Conservation (phyloP, 108 stramenopile species). For the Aureococcus anophagefferens region DNA sequence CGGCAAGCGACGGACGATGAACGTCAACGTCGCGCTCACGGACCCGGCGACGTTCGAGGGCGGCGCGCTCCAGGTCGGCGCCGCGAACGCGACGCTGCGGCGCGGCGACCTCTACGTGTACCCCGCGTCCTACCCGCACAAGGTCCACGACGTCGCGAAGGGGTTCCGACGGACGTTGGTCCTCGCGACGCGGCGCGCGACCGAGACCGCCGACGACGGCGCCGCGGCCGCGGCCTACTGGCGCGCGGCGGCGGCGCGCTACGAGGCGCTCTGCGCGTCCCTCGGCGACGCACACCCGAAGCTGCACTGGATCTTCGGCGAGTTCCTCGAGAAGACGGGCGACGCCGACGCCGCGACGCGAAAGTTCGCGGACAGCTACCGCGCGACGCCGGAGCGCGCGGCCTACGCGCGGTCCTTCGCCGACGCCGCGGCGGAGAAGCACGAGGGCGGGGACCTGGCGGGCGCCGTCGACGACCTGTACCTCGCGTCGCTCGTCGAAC, state of each 20-base stretch:
- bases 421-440: background rate
- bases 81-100: background rate
- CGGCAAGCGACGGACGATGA: background rate
- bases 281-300: background rate
- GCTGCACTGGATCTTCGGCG: background rate
- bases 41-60: background rate
- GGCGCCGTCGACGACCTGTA: background rate
- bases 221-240: background rate
- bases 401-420: too few species aligned
- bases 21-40: background rate
- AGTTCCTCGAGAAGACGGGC: background rate
- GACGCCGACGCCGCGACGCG: too few species aligned
- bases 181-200: background rate
- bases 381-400: too few species aligned
- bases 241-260: background rate
- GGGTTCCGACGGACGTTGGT: background rate
- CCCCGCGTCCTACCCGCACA: constrained; percentile 1
- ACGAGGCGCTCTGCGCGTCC: background rate
- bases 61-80: constrained; percentile 1
- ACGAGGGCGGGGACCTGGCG: background rate
- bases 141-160: background rate
- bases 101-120: constrained; percentile 1
- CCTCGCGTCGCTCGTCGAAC: background rate
- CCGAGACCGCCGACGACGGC: background rate
- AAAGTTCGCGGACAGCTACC: too few species aligned